Evolutionary conservation across 2,329 filamentous ascomycete species (phyloP).

Genomic region (Claviceps monticola): DNA sequence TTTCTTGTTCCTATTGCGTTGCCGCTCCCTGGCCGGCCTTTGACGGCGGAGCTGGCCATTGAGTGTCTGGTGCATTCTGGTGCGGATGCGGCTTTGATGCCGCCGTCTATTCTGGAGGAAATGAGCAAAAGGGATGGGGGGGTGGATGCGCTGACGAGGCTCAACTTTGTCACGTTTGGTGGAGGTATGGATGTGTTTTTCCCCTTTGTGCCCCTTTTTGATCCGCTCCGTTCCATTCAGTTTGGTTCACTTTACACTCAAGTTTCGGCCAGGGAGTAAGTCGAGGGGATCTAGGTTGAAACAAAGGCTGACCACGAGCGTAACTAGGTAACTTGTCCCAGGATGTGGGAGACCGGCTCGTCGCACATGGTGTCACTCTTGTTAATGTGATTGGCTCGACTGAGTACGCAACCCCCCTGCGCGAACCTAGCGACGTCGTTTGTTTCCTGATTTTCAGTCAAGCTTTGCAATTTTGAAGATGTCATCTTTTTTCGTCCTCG

Average conservation of each 20-base stretch:
- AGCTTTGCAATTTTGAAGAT: too few species aligned
- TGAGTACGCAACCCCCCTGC: constrained; percentile 19
- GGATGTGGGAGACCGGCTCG: constrained; percentile 24
- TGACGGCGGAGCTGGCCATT: constrained; percentile 20
- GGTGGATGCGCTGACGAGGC: constrained; percentile 16
- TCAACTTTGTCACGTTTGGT: constrained; percentile 22
- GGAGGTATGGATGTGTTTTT: constrained; percentile 18
- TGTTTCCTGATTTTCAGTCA: too few species aligned
- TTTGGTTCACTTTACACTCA: too few species aligned
- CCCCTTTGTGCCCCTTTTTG: too few species aligned
- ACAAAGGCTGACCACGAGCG: background rate
- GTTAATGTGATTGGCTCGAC: constrained; percentile 27
- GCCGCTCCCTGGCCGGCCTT: constrained; percentile 17
- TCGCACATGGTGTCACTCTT: constrained; percentile 20
- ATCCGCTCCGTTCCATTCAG: too few species aligned
- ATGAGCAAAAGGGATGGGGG: constrained; percentile 21
- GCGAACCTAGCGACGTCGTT: too few species aligned
- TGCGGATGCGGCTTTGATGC: constrained; percentile 16
- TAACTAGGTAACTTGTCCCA: constrained; percentile 21
- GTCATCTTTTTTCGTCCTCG: background rate
- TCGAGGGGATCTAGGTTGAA: constrained; percentile 2
- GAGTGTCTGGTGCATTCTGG: constrained; percentile 17
- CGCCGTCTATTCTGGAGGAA: constrained; percentile 29
- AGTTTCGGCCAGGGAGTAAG: too few species aligned
- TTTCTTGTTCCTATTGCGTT: constrained; percentile 15